These are phyloP conservation scores for Hemisphaericaspora lyxosophila DNA, from an alignment of 1,139 yeast genomes.

Conservation along the genomic window DNA sequence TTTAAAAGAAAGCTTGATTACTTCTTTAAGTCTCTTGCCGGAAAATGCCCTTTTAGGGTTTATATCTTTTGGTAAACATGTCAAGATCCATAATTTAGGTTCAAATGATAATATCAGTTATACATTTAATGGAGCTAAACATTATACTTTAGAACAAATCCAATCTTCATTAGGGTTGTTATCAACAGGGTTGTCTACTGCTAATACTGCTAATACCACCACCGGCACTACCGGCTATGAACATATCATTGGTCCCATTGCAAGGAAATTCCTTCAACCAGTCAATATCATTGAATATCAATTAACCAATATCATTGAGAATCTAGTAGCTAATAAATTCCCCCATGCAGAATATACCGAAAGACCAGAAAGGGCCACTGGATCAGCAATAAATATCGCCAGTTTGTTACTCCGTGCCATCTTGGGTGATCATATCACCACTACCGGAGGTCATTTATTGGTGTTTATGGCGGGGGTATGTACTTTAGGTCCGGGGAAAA, in stretches of 20 bases:
- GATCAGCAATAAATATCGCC: constrained; percentile 66
- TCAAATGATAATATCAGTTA: constrained; percentile 27
- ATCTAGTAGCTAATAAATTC: constrained; percentile 53
- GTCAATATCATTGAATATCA: constrained; percentile 56
- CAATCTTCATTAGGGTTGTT: constrained; percentile 54
- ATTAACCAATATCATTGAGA: constrained; percentile 53
- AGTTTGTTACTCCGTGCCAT: constrained; percentile 47
- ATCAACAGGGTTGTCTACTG: constrained; percentile 35
- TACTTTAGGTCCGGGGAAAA: constrained; percentile 56
- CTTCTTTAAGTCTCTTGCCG: constrained; percentile 59
- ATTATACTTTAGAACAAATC: constrained; percentile 51
- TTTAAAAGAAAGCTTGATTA: constrained; percentile 53
- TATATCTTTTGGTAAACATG: constrained; percentile 64
- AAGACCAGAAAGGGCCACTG: constrained; percentile 62
- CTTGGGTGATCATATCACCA: constrained; percentile 37
- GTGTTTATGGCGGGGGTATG: constrained; percentile 61
- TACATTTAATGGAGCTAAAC: constrained; percentile 61
- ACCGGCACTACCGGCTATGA: constrained; percentile 12
- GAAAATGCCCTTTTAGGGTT: constrained; percentile 58
- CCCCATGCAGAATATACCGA: constrained; percentile 43
- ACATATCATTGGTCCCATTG: constrained; percentile 27
- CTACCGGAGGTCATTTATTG: constrained; percentile 61
- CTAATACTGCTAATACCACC: constrained; percentile 3
- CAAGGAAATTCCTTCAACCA: constrained; percentile 45
- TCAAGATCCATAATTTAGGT: constrained; percentile 58